Evolutionary conservation across 306 rosid species (phyloP).

Genomic region (Vigna trinervia): DNA sequence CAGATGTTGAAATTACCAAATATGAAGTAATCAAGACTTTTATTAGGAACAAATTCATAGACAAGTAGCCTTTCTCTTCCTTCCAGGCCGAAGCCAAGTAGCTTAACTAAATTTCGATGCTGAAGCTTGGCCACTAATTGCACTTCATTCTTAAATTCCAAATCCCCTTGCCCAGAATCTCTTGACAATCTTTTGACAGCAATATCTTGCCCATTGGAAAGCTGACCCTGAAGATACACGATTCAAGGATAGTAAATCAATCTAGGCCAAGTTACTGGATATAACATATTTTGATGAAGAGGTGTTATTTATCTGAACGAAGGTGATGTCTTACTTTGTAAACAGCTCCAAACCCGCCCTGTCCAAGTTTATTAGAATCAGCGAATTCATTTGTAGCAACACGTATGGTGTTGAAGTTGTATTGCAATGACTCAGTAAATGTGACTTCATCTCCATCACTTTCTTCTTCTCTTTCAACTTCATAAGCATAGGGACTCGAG

Average conservation of each 20-base stretch:
- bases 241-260: neutral
- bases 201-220: neutral
- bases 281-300: neutral
- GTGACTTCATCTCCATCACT: conserved; percentile 24
- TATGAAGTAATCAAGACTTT: neutral
- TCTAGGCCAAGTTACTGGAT: neutral
- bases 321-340: neutral
- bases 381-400: conserved; percentile 44
- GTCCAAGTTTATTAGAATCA: neutral
- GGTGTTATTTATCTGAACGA: neutral
- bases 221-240: neutral
- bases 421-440: conserved; percentile 24
- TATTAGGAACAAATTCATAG: neutral
- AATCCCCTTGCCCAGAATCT: neutral
- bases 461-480: conserved; percentile 5
- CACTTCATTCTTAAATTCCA: neutral
- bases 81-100: neutral
- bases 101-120: neutral
- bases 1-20: neutral
- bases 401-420: conserved; percentile 38
- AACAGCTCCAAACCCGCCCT: conserved; percentile 48
- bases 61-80: neutral
- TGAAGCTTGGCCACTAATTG: neutral
- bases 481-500: neutral
- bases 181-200: neutral